Conservation (phyloP, 805 yeast species). For the Maudiozyma bulderi region DNA sequence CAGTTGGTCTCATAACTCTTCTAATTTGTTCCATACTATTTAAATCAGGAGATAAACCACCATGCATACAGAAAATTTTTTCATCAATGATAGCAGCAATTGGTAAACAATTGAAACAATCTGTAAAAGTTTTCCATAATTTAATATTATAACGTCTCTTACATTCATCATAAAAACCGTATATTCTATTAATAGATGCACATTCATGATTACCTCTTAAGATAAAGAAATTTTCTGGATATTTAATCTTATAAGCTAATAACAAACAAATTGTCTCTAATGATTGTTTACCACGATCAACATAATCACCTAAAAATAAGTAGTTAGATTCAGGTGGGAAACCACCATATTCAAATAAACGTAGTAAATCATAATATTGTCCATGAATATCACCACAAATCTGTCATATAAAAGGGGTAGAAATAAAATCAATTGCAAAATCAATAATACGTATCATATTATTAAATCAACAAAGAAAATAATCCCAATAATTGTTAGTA, state of each 20-base stretch:
- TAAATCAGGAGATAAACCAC: constrained; percentile 94
- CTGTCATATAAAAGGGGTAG: constrained; percentile 14
- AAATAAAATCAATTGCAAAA: not conserved
- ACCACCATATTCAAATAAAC: constrained; percentile 96
- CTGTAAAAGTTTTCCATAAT: constrained; percentile 97
- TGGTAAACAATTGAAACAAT: constrained; percentile 96
- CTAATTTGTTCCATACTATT: constrained; percentile 98
- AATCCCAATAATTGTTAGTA: not conserved
- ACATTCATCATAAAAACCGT: constrained; percentile 98
- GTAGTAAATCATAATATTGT: constrained; percentile 89
- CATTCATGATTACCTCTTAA: constrained; percentile 97
- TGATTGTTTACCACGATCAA: constrained; percentile 97
- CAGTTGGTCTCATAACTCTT: constrained; percentile 98
- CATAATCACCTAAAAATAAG: constrained; percentile 92
- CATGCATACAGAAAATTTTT: constrained; percentile 97
- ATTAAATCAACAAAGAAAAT: not conserved
- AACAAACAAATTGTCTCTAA: constrained; percentile 90
- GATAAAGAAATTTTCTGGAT: constrained; percentile 95
- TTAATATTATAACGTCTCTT: constrained; percentile 96
- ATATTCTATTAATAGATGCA: constrained; percentile 94
- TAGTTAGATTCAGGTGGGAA: constrained; percentile 98
- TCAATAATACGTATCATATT: not conserved
- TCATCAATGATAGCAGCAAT: constrained; percentile 98
- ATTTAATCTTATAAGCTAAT: constrained; percentile 92
- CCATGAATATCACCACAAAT: constrained; percentile 98